These are phyloP conservation scores for Saccharum officinarum DNA, from an alignment of 176 grass and related monocot genomes.

Conservation along the genomic window DNA sequence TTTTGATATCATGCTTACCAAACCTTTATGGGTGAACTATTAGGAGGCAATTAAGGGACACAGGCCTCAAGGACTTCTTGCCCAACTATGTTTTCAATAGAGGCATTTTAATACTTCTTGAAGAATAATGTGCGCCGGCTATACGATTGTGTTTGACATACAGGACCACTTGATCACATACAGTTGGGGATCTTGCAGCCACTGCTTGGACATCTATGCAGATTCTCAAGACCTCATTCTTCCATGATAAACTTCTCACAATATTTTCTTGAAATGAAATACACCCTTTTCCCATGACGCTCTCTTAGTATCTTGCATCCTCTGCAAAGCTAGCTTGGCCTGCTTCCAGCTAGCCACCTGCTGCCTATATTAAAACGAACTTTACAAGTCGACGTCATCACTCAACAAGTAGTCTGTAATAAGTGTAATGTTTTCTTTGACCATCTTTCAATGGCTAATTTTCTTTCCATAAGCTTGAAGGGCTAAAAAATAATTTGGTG, in stretches of 20 bases:
- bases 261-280: neutral
- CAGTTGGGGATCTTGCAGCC: conserved; percentile 1
- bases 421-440: neutral
- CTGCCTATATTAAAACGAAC: neutral
- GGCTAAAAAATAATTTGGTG: neutral
- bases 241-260: neutral
- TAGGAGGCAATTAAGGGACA: neutral
- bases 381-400: neutral
- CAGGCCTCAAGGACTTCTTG: conserved; percentile 3
- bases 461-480: neutral
- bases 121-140: neutral
- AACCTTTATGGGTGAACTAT: conserved; percentile 1
- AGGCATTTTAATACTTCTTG: neutral
- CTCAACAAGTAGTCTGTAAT: neutral
- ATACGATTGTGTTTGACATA: neutral
- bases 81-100: conserved; percentile 25
- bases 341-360: neutral
- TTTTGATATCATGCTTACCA: neutral
- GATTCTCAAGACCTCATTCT: neutral
- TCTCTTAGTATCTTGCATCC: neutral
- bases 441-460: neutral
- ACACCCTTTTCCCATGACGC: neutral
- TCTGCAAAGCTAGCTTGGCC: neutral
- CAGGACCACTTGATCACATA: neutral
- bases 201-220: neutral